phyloP scores from a whole-genome alignment of 139 green algal species.

The Chlamydomonas sphaeroides region DNA sequence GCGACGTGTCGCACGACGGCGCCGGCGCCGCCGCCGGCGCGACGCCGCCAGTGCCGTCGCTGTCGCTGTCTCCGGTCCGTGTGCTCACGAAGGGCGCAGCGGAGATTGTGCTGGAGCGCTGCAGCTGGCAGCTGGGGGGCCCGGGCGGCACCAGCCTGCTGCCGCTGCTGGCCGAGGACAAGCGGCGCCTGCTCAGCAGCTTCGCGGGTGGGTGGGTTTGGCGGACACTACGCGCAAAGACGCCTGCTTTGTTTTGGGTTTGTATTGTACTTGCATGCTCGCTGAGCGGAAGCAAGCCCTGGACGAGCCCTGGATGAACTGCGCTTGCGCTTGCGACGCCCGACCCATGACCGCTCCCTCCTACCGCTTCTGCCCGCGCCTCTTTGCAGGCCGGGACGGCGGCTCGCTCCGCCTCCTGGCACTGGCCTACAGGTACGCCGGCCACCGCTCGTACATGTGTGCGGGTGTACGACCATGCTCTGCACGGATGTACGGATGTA shows the following conservation, averaged over 20 bases:
- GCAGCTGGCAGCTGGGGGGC: constrained; percentile 59
- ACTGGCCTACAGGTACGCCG: constrained; percentile 84
- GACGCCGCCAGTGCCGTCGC: too few relatives aligned
- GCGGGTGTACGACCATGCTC: too few relatives aligned
- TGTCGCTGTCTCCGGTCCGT: constrained; percentile 31
- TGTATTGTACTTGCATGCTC: too few relatives aligned
- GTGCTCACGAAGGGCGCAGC: constrained; percentile 90
- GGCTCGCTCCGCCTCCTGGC: constrained; percentile 76
- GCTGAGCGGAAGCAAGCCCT: too few relatives aligned
- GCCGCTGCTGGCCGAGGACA: neutral
- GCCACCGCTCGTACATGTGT: too few relatives aligned
- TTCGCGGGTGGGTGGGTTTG: neutral
- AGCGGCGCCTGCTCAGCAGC: neutral
- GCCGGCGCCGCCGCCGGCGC: too few relatives aligned
- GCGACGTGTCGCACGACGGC: too few relatives aligned
- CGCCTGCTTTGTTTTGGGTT: too few relatives aligned
- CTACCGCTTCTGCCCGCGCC: neutral
- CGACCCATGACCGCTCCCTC: too few relatives aligned
- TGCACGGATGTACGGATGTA: too few relatives aligned
- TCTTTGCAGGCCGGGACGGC: neutral
- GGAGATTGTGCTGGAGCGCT: constrained; percentile 88
- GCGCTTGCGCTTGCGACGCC: too few relatives aligned
- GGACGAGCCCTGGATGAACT: too few relatives aligned
- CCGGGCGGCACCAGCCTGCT: neutral
- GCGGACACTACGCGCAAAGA: neutral